Base-by-base conservation (phyloP, 2,329 filamentous ascomycete species). In the Aspergillus sp. region DNA sequence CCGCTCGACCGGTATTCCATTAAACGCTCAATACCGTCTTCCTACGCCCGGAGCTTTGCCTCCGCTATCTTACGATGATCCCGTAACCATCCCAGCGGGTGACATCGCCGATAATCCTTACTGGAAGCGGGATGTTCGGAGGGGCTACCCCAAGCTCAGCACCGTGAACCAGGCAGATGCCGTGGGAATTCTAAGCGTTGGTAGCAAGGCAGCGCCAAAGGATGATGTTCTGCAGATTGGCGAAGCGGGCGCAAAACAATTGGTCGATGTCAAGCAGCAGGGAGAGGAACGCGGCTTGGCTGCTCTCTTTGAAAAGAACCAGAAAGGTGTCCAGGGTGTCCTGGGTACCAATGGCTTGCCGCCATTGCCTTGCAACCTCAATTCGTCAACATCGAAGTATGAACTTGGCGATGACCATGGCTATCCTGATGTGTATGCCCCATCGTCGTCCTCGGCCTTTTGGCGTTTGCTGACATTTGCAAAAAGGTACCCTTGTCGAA, bases 81-180 rank as follows among this genome's bases (percentile, higher is more conserved):
- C 88, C 19, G 86, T 91, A 47, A 94, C 88, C 10, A 47, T 85
- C 0, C 89, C 89, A n/a, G 87, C 89, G 2, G 88, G 79, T 54
- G 89, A 95, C 66, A 83, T 95, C 58, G 89, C 89, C 59, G 88
- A 91, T 68, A 95, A 95, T 72, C 82, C 89, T 32, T 95, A 96
- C 75, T 98, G 90, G 89, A 94, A 95, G 78, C 90, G 93, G 60
- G 93, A 98, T 64, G 69, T 75, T 49, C 86, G 93, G 58, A 81
- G 93, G 59, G 78, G 77, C 59, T 97, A 97, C 73, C 87, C 93
- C 29, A 79, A 77, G 57, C 77, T 86, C 44, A 91, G 86, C 61
- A 83, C 88, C 37, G 79, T 98, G 49, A 84, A 75, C 47, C 93
- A 97, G 75, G 81, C 81, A 37, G 87, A 97, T 67, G 83, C 89